Base-by-base conservation (phyloP, 148 eudicot species). In the Rhododendron kiyosumense region DNA sequence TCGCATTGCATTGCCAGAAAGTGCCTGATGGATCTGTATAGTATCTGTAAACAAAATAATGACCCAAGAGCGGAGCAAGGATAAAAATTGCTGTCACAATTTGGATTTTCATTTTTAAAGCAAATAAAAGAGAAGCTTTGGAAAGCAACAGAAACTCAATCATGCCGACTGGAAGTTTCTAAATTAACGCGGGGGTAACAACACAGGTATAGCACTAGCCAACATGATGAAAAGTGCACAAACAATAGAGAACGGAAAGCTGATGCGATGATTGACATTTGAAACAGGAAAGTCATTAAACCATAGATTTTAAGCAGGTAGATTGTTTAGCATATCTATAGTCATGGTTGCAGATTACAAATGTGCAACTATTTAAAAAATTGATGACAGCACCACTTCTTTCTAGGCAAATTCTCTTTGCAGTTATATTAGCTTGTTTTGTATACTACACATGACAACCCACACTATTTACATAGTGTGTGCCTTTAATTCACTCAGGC, bases 21-120 rank as follows among this genome's bases (percentile, higher is more conserved):
- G 94, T 92, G 86, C 94, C 92, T 30, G 93, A 92, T 65, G 93
- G 94, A 89, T 92, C 94, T 11, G 94, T 92, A 75, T 91, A 79
- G 43, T 41, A 41, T 41, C 7, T 41, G 43, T 43, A 80, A 26
- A 32, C 34, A 34, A 34, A 52, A 51, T n/a, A 79, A 38, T 17
- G 41, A n/a, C 26, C 30, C 20, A 32, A 1, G 13, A 63, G 12
- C 48, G 36, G 51, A 75, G 26, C 1, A 6, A 59, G 69, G 78
- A 28, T 82, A 41, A 20, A 65, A 82, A 71, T 46, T 3, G 2
- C 9, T 1, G 17, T 43, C 30, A 24, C 48, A 26, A 22, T 48
- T 46, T 49, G 36, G 32, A 26, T 49, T 48, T 51, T n/a, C 49
- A 48, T 2, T 79, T 17, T 11, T 46, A 22, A 28, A n/a, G 11